Conservation (phyloP, 139 green algal species). For the Chlorella sp. region DNA sequence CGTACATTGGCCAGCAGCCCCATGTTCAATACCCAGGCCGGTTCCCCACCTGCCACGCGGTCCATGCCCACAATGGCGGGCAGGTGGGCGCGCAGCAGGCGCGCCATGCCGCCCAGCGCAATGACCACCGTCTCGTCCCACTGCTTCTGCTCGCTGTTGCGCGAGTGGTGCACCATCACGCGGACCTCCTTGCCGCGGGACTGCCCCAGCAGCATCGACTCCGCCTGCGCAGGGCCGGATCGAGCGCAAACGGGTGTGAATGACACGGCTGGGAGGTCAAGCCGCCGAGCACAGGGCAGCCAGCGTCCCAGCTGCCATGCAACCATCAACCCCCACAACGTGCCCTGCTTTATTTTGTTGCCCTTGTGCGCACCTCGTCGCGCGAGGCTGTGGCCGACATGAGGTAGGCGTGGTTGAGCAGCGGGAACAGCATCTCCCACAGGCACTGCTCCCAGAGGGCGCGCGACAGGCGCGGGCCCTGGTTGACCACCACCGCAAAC, state of each 20-base stretch:
- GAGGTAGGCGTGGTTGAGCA: conserved; percentile 74
- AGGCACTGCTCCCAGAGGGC: conserved; percentile 74
- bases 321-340: background rate
- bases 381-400: conserved; percentile 64
- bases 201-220: conserved; percentile 74
- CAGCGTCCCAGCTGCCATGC: background rate
- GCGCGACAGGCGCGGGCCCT: conserved; percentile 66
- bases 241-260: no score
- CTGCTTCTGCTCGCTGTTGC: conserved; percentile 95
- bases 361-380: conserved; percentile 61
- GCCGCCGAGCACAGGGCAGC: background rate
- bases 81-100: conserved; percentile 84
- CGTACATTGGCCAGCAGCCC: background rate
- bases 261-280: no score
- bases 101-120: conserved; percentile 75
- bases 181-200: conserved; percentile 43
- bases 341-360: no score
- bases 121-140: conserved; percentile 96
- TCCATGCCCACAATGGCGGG: conserved; percentile 66
- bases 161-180: conserved; percentile 93
- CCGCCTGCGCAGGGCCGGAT: conserved; percentile 51
- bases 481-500: conserved; percentile 80
- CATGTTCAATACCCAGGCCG: background rate
- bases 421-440: conserved; percentile 84
- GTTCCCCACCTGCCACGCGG: conserved; percentile 46